Base-by-base conservation (phyloP, 2,329 filamentous ascomycete genomes). In the Chrysosporium queenslandicum region DNA sequence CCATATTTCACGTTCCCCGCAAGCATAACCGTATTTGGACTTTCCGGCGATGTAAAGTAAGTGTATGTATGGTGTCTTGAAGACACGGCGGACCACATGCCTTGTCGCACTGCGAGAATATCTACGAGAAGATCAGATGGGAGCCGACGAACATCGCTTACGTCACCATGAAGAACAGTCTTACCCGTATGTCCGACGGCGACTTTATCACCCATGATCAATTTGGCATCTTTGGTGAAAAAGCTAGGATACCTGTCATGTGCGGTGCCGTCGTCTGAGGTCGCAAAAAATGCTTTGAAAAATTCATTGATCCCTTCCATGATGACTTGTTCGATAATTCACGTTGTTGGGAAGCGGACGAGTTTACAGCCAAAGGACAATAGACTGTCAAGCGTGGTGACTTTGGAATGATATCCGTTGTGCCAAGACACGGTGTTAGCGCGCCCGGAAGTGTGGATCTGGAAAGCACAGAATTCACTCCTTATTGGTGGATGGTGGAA, bases 201-300 rank as follows among this genome's bases (percentile, higher is more conserved):
- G 37, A 62, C 68, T 58, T 75, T 77, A 2, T 68, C 69, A 2
- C 69, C 76, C 76, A 80, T 79, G 32, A 78, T 68, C 46, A 80
- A 57, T 6, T 66, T 73, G 1, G 73, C 77, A 65, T 76, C 69
- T 12, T 65, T 52, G 0, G 76, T 74, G 56, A 78, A 78, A 20
- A 63, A 66, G 6, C 70, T 62, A 2, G 71, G 68, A 56, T 79
- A 80, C 54, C 68, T 60, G 8, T 74, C 70, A 58, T 79, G 74
- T 12, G 69, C 72, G 46, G 67, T 67, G 2, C 74, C 74, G 4
- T 69, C 56, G 53, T 65, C 63, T 1, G 58, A 60, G 6, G 56
- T 46, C 4, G 39, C 39, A 52, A 64, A 65, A 56, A 65, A 64
- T 2, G 43, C 49, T 46, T 61, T 56, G 53, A 62, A 64, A 34